Base-by-base conservation (phyloP, 345 rosid genomes). In the Eucalyptus cloeziana region DNA sequence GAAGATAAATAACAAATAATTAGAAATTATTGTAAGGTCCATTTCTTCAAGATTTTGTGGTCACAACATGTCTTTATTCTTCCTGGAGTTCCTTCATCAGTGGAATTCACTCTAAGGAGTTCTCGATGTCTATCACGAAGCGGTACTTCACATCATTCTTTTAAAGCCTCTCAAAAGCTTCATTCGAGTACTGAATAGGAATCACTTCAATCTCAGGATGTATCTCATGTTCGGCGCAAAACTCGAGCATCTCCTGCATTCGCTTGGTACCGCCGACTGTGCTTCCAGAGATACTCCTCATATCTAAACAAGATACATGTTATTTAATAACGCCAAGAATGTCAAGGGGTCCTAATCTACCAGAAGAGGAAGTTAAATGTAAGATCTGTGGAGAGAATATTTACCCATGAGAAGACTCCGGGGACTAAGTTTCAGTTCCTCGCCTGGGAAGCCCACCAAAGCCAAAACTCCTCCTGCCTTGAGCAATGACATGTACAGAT, bases 401-500 rank as follows among this genome's bases (percentile, higher is more conserved):
- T 87, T 19, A 92, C 94, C 92, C 4, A 80, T 43, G 56, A 50
- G 86, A 11, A 93, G 91, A 89, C 79, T 90, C 25, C 81, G 87
- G 4, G 94, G 94, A 62, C 44, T 58, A 81, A 93, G 49, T 58
- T 93, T 91, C 58, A 93, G 86, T 88, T 91, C 93, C 16, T 56
- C 67, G 33, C 90, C 86, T 27, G 93, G 93, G 88, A 87, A 88
- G 17, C 93, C 92, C 17, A 92, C 93, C 15, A 91, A 89, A 56
- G 90, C 90, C 49, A 92, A 60, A 87, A 92, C 58, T 30, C 94
- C 93, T 49, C 88, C 90, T 31, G 91, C 86, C 91, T 91, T 92
- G 50, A 92, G 88, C 43, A 96, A 94, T 13, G 96, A 92, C 96
- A 97, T 79, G 96, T 89, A 94, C 43, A 93, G 93, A 93, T 97